phyloP scores from a whole-genome alignment of 306 rosid species.

The Cucurbita ficifolia region DNA sequence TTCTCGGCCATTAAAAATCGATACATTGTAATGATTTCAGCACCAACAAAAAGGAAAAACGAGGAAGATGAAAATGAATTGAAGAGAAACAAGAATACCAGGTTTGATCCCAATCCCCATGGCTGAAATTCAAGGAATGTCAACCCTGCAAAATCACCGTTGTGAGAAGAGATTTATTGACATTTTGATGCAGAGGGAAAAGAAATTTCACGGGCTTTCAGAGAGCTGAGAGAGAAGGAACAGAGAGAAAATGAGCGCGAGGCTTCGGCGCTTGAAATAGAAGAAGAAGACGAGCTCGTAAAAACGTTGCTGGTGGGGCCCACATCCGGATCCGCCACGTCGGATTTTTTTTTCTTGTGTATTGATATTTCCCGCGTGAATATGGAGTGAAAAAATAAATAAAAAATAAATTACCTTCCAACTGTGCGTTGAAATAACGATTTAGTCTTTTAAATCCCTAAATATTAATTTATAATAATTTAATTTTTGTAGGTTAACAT shows the following conservation, averaged over 20 bases:
- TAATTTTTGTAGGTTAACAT: no score
- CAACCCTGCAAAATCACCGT: conserved; percentile 1
- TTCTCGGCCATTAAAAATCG: neutral
- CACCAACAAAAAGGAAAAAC: neutral
- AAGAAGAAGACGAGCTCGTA: neutral
- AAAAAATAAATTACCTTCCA: no score
- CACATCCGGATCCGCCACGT: neutral
- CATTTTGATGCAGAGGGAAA: neutral
- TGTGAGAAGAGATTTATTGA: neutral
- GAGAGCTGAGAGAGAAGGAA: neutral
- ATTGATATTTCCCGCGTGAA: neutral
- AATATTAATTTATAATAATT: no score
- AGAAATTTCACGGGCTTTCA: neutral
- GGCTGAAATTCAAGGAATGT: neutral
- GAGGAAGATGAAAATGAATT: neutral
- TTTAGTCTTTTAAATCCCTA: no score
- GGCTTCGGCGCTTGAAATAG: neutral
- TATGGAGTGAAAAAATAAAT: no score
- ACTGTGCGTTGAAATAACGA: no score
- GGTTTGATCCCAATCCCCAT: neutral
- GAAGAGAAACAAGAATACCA: neutral
- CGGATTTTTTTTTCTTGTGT: neutral
- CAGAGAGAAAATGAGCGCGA: neutral
- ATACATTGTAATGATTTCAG: neutral
- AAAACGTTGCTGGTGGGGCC: neutral